A percentile compares a stretch with the other conserved stretches of the same genome.
Evolutionary conservation across 2,329 filamentous ascomycete species (phyloP).

Genomic region (Penicillium sp.): DNA sequence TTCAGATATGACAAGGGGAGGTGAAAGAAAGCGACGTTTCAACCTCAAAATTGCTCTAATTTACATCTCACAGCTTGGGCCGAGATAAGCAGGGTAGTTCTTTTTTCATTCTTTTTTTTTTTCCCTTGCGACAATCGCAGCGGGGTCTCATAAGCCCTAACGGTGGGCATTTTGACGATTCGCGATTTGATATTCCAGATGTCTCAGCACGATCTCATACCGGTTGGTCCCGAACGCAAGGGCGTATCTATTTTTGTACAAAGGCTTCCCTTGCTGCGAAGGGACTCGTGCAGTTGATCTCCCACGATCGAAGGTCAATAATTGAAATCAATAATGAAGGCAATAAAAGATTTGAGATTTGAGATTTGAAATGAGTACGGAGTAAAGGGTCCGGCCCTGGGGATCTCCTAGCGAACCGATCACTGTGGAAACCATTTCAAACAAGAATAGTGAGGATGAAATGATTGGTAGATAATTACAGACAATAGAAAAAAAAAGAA

Average conservation of each 20-base stretch:
- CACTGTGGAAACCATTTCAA: neutral
- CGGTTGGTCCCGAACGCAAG: neutral
- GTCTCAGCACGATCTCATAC: neutral
- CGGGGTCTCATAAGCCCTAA: neutral
- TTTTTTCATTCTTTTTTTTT: neutral
- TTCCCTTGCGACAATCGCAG: neutral
- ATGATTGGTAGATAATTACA: neutral
- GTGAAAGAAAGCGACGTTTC: neutral
- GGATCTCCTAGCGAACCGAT: neutral
- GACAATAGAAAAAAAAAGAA: neutral
- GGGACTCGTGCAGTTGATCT: slow-evolving; percentile 5
- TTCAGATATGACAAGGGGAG: neutral
- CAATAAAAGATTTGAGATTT: neutral
- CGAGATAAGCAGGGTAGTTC: neutral
- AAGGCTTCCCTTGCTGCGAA: slow-evolving; percentile 9
- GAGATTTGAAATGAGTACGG: neutral
- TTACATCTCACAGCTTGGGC: neutral
- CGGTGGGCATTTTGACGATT: neutral
- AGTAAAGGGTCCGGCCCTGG: neutral
- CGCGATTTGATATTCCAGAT: neutral
- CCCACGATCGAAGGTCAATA: neutral
- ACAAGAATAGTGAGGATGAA: neutral
- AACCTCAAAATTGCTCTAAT: neutral
- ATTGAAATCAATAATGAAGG: neutral
- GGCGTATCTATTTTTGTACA: slow-evolving; percentile 3